Percentiles rank a stretch among this genome's conserved stretches.
Conservation (phyloP, 2,329 filamentous ascomycete species). For the Macroventuria anomochaeta region DNA sequence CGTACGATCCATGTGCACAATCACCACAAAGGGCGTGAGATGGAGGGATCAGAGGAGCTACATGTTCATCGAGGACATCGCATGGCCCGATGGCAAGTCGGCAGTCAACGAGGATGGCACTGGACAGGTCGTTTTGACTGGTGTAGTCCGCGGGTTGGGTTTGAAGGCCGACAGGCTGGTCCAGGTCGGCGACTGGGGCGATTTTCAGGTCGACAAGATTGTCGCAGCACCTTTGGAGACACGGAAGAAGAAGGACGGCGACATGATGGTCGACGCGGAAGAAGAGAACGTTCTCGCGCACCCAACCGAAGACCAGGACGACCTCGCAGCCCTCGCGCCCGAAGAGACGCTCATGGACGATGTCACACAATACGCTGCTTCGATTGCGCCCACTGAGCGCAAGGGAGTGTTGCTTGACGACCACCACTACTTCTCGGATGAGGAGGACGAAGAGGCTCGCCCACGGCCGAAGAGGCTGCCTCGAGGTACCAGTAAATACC, state of each 20-base stretch:
- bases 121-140: slow-evolving; percentile 75
- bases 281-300: slow-evolving; percentile 66
- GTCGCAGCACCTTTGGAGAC: slow-evolving; percentile 72
- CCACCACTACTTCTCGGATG: slow-evolving; percentile 97
- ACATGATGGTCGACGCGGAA: slow-evolving; percentile 71
- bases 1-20: slow-evolving; percentile 88
- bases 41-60: slow-evolving; percentile 97
- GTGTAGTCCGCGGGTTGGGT: slow-evolving; percentile 82
- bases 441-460: slow-evolving; percentile 68
- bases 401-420: slow-evolving; percentile 95
- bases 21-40: slow-evolving; percentile 88
- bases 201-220: slow-evolving; percentile 91
- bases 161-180: slow-evolving; percentile 89
- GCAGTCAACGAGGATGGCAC: slow-evolving; percentile 54
- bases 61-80: slow-evolving; percentile 86
- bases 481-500: slow-evolving; percentile 90
- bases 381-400: slow-evolving; percentile 56
- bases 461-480: slow-evolving; percentile 76
- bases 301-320: slow-evolving; percentile 81
- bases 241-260: slow-evolving; percentile 65
- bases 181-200: slow-evolving; percentile 91
- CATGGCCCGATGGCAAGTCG: slow-evolving; percentile 65
- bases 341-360: slow-evolving; percentile 84
- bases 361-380: slow-evolving; percentile 58
- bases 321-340: slow-evolving; percentile 81